Conservation (phyloP, 1,284 basidiomycete species). For the Sanguinoderma infundibulare region DNA sequence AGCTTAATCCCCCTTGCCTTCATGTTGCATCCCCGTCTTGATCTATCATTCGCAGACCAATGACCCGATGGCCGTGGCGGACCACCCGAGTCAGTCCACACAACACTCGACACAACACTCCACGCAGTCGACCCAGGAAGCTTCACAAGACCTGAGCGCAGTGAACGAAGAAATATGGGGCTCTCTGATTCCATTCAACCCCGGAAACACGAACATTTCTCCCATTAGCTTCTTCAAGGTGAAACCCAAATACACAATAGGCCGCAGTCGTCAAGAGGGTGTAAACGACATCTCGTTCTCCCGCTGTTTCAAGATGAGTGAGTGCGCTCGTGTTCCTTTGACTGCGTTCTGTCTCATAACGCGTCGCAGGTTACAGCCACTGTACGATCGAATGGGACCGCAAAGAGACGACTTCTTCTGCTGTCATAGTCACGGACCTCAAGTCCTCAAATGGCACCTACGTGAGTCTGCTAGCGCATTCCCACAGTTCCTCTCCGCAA, state of each 20-base stretch:
- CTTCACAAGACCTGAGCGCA: background rate
- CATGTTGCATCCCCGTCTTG: background rate
- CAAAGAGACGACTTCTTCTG: constrained; percentile 47
- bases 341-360: background rate
- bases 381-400: constrained; percentile 72
- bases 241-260: constrained; percentile 52
- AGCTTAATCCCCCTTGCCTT: background rate
- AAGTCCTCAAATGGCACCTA: constrained; percentile 83
- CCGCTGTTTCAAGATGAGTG: constrained; percentile 40
- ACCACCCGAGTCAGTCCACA: background rate
- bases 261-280: constrained; percentile 53
- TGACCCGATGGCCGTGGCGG: background rate
- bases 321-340: constrained; percentile 28
- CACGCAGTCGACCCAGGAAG: constrained; percentile 2
- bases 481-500: no score
- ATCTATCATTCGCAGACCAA: background rate
- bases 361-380: constrained; percentile 61
- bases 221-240: constrained; percentile 64
- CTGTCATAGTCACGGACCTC: constrained; percentile 68
- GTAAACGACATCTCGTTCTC: constrained; percentile 47
- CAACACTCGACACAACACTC: constrained; percentile 2
- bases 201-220: constrained; percentile 49
- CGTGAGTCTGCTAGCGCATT: constrained; percentile 59
- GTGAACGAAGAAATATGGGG: constrained; percentile 13
- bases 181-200: constrained; percentile 35